These are phyloP conservation scores for Fusarium bactridioides DNA, from an alignment of 2,329 filamentous ascomycete genomes.

Conservation along the genomic window DNA sequence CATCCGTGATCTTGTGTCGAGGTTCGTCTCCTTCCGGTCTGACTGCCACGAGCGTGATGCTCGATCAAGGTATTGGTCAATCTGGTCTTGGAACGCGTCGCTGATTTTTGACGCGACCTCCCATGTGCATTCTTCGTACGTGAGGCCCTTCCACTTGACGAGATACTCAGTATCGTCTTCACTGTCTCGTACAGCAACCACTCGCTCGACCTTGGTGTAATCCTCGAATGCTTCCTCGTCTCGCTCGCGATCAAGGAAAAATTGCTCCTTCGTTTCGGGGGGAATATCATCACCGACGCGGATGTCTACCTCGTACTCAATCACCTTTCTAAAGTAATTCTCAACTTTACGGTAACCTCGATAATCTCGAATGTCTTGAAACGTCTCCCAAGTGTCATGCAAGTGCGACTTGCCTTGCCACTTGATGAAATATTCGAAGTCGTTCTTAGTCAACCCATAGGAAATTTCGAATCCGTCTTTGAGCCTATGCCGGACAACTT, in stretches of 20 bases:
- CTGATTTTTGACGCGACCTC: conserved; percentile 79
- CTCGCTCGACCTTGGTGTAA: conserved; percentile 89
- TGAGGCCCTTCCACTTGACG: conserved; percentile 95
- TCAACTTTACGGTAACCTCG: conserved; percentile 89
- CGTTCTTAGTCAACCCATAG: conserved; percentile 68
- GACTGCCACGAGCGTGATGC: conserved; percentile 82
- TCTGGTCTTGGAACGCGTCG: conserved; percentile 82
- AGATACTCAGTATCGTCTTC: conserved; percentile 88
- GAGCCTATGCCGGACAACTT: conserved; percentile 85
- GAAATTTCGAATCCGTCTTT: conserved; percentile 71
- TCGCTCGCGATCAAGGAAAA: conserved; percentile 92
- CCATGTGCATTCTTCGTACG: conserved; percentile 96
- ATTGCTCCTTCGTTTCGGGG: conserved; percentile 89
- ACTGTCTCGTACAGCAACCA: conserved; percentile 83
- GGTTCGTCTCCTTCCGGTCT: conserved; percentile 78
- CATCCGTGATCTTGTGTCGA: conserved; percentile 77
- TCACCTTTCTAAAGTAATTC: conserved; percentile 89
- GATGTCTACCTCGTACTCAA: conserved; percentile 81
- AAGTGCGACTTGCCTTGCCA: conserved; percentile 97
- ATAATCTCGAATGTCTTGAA: conserved; percentile 75
- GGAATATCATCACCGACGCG: conserved; percentile 78
- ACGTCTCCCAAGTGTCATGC: conserved; percentile 93
- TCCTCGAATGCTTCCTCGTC: conserved; percentile 88
- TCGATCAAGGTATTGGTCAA: conserved; percentile 90
- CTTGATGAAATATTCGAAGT: conserved; percentile 94